Evolutionary conservation across 345 rosid genomes (phyloP).

Genomic region (Salix viminalis): DNA sequence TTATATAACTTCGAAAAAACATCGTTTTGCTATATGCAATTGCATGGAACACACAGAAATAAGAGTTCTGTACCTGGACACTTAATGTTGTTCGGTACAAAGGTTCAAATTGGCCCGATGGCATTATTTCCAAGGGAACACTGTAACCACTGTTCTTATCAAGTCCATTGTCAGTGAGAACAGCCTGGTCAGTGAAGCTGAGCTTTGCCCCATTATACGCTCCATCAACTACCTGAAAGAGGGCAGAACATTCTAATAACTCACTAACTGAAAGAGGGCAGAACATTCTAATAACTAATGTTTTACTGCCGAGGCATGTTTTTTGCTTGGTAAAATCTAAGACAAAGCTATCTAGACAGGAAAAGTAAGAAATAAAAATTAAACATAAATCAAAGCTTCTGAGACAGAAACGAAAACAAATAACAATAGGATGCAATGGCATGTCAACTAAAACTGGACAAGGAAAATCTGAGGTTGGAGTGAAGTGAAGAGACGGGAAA

Average conservation of each 20-base stretch:
- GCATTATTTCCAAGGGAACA: conserved; percentile 85
- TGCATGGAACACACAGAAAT: not conserved
- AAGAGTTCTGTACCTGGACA: conserved; percentile 49
- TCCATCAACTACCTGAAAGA: conserved; percentile 60
- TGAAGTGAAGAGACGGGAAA: not conserved
- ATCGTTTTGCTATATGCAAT: not conserved
- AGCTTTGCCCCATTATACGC: conserved; percentile 74
- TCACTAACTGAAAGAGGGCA: conserved; percentile 38
- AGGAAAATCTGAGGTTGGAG: not conserved
- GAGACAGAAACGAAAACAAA: not conserved
- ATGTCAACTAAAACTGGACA: not conserved
- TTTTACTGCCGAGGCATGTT: not conserved
- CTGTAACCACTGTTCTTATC: conserved; percentile 51
- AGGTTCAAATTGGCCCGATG: conserved; percentile 91
- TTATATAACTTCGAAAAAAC: not conserved
- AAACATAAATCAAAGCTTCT: not conserved
- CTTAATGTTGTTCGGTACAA: conserved; percentile 69
- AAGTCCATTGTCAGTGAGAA: conserved; percentile 50
- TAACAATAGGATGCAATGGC: not conserved
- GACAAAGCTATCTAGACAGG: not conserved
- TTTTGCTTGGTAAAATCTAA: not conserved
- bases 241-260: not conserved
- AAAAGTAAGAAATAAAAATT: not conserved
- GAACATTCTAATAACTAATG: not conserved
- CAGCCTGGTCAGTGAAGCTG: conserved; percentile 61